A percentile compares a stretch with the other conserved stretches of the same genome.
These are phyloP conservation scores for Russula lepida DNA, from an alignment of 768 basidiomycete genomes.

Conservation along the genomic window DNA sequence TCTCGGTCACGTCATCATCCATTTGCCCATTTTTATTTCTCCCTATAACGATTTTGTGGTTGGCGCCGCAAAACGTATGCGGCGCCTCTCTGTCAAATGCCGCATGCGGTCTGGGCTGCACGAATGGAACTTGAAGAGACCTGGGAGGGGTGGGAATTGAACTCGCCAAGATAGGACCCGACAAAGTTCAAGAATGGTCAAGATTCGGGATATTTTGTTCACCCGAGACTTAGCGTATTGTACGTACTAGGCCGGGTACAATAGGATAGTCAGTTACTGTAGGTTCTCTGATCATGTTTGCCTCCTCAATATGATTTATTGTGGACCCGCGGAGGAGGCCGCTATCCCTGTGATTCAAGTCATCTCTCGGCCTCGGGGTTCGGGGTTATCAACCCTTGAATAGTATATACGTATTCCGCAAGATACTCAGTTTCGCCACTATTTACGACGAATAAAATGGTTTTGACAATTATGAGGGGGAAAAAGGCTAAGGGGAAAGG, in stretches of 20 bases:
- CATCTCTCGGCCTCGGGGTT: background rate
- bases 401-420: no score
- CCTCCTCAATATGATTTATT: no score
- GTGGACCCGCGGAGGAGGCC: no score
- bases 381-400: no score
- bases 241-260: background rate
- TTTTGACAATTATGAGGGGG: background rate
- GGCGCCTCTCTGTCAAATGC: background rate
- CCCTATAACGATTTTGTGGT: background rate
- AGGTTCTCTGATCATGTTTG: background rate
- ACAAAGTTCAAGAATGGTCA: background rate
- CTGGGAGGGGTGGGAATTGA: background rate
- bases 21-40: background rate
- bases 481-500: background rate
- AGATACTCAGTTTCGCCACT: no score
- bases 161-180: background rate
- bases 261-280: background rate
- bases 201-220: background rate
- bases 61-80: background rate
- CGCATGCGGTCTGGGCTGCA: background rate
- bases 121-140: background rate
- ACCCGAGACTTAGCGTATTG: background rate
- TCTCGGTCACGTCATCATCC: background rate
- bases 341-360: no score
- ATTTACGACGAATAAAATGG: no score